Base-by-base conservation (phyloP, 805 yeast species). In the Millerozyma acaciae region DNA sequence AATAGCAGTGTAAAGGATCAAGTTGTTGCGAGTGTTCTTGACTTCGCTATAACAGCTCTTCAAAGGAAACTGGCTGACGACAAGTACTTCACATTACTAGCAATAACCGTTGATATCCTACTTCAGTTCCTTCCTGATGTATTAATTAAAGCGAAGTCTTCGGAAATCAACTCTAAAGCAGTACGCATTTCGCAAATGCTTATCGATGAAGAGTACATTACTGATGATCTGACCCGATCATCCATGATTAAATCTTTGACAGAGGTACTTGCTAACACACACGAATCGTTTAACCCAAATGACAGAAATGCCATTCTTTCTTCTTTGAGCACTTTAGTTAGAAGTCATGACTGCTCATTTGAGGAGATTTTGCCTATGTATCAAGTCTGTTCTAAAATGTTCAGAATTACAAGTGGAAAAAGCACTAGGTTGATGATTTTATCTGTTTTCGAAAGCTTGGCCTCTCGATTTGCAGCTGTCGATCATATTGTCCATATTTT, bases 371-470 rank as follows among this genome's bases (percentile, higher is more conserved):
- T 60, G 30, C 60, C 66, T 8, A 55, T 76, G 13, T 84, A 74
- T 49, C 60, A 60, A 10, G 63, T 67, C 1, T 57, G 76, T 26
- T 68, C 87, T 1, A 72, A 71, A 36, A 62, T 82, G n/a, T 77
- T 84, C 56, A 70, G 75, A 42, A 50, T 63, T 10, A 78, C 75
- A 42, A 55, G 68, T 9, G 89, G 84, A 32, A 67, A 74, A 22
- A 69, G 72, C n/a, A 66, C 84, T 37, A 73, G 97, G 36, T 59
- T 57, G 8, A 70, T 74, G 3, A 64, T 90, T 22, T 75, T 80
- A n/a, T 55, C 59, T 2, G 73, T 87, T 2, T 80, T 85, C 42
- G 45, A 48, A 2, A 72, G 75, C 14, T 65, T 90, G 32, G 86
- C 88, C 13, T 51, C 48, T 2, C 72, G 70, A 33, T 74, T 75